Evolutionary conservation across 139 green algal species (phyloP), one percentile per base, ranked within the genome.

Genomic region (Chlorella sp.): DNA sequence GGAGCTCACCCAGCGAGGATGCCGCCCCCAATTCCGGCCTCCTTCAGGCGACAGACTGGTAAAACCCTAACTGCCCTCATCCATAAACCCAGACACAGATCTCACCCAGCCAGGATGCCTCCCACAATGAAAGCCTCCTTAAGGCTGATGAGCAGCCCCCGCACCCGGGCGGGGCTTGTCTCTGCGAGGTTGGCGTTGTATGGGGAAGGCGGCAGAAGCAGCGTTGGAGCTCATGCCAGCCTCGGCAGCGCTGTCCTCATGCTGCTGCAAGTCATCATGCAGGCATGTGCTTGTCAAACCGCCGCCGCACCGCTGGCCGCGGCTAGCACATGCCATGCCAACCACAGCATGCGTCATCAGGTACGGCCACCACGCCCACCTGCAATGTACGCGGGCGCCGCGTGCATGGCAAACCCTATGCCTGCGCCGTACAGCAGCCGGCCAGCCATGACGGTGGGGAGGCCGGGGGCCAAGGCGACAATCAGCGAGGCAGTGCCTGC

Each of bases 391-490:
- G 97, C 92, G 2, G 96, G 96, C 14, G 95, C 96, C 19, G 90
- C 94, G 87, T 99, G 96, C 96, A 98, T 98, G 17, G 95, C 95
- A 43, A 98, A 92, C 17, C 96, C 96, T 65, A 98, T 98, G 81
- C 92, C 96, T 41, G 98, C 51, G 19, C 96, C 96, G 83, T 97
- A 99, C 9, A 94, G 28, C 24, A 89, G 43, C 13, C 95, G 86
- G 0, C 90, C 93, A 1, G 84, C 68, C 54, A 98, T 70, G 14
- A 99, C 91, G 3, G 82, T 26, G 1, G 76, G 40, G 13, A 95
- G 89, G 32, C 65, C 90, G 26, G 81, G 65, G 1, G 92, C 87
- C 1, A 81, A 16, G 3, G 77, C 84, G 46, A 92, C 84, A 11
- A 90, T 26, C 0, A 88, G 44, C 3, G 93, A 90, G 26, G 60